Conservation (phyloP, 768 basidiomycete species). For the Russula compacta region DNA sequence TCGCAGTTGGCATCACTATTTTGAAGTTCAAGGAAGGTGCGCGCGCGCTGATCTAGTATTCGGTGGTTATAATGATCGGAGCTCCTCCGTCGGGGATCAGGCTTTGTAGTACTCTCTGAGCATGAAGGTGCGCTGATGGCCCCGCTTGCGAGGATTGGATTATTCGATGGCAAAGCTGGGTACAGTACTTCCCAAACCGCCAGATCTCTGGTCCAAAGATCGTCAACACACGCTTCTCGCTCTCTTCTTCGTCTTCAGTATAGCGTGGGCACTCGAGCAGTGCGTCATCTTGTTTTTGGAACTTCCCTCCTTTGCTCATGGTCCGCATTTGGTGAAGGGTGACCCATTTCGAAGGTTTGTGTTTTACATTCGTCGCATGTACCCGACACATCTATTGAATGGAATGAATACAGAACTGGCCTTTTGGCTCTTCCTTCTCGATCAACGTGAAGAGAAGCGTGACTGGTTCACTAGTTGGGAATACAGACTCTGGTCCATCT, state of each 20-base stretch:
- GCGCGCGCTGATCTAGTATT: slow-evolving; percentile 9
- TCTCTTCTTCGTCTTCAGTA: slow-evolving; percentile 59
- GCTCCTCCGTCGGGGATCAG: not conserved
- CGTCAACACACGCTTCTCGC: slow-evolving; percentile 54
- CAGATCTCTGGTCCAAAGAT: slow-evolving; percentile 37
- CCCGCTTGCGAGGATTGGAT: not conserved
- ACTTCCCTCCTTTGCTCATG: slow-evolving; percentile 6
- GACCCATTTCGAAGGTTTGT: slow-evolving; percentile 71
- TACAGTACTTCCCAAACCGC: slow-evolving; percentile 51
- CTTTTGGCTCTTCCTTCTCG: slow-evolving; percentile 77
- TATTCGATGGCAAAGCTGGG: not conserved
- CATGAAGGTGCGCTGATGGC: slow-evolving; percentile 26
- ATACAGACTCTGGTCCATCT: slow-evolving; percentile 61
- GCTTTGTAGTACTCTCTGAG: slow-evolving; percentile 28
- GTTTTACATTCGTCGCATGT: not conserved
- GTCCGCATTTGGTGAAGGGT: slow-evolving; percentile 34
- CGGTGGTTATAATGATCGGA: not conserved
- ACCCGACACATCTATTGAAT: not conserved
- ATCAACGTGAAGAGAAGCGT: slow-evolving; percentile 62
- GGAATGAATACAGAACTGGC: slow-evolving; percentile 45
- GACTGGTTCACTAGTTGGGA: slow-evolving; percentile 79
- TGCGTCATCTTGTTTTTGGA: slow-evolving; percentile 29
- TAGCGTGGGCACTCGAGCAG: slow-evolving; percentile 74
- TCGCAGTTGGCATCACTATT: slow-evolving; percentile 48
- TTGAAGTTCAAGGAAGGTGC: slow-evolving; percentile 70